These are phyloP conservation scores for Balansia obtecta DNA, from an alignment of 2,329 filamentous ascomycete genomes.

Conservation along the genomic window DNA sequence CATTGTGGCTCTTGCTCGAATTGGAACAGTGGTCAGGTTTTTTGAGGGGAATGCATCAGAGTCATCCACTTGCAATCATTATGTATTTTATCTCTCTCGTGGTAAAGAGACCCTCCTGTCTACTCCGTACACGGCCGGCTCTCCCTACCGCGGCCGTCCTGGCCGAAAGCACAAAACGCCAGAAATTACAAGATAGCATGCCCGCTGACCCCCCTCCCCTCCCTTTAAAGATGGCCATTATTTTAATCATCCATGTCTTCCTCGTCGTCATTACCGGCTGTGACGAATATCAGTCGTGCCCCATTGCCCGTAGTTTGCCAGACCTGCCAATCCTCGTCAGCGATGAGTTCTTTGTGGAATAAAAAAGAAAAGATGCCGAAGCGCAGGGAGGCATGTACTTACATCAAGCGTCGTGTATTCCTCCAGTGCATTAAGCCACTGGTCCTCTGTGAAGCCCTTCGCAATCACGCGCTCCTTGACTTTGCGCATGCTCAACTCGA, in stretches of 20 bases:
- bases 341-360: not conserved
- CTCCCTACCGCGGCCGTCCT: not conserved
- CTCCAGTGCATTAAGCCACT: conserved; percentile 74
- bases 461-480: conserved; percentile 86
- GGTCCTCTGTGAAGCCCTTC: conserved; percentile 92
- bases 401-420: conserved; percentile 85
- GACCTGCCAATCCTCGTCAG: conserved; percentile 41
- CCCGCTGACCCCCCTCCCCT: not conserved
- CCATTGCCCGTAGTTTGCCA: conserved; percentile 69
- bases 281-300: conserved; percentile 59
- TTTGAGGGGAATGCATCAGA: not conserved
- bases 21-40: not conserved
- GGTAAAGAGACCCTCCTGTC: not conserved
- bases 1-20: no score
- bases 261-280: conserved; percentile 38
- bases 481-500: conserved; percentile 74
- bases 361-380: no score
- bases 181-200: conserved; percentile 7
- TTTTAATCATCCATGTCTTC: conserved; percentile 33
- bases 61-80: not conserved
- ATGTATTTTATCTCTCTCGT: not conserved
- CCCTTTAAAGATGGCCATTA: not conserved
- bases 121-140: not conserved
- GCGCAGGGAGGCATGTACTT: conserved; percentile 29
- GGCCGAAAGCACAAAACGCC: not conserved